Conservation (phyloP, 78 protist genomes). For the Pigoraptor vietnamica region DNA sequence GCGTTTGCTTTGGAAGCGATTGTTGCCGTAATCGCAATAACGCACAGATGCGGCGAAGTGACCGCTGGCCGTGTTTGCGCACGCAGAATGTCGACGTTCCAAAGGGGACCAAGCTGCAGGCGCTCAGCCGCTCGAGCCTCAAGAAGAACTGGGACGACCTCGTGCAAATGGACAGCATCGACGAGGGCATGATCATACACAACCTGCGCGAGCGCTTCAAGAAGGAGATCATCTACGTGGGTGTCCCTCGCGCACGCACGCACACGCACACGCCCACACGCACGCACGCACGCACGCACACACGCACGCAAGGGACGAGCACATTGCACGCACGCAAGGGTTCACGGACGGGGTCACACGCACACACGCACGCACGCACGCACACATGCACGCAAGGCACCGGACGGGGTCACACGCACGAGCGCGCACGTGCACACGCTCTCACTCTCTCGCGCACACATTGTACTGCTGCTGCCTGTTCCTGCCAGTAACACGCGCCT, state of each 20-base stretch:
- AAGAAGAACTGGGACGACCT: neutral
- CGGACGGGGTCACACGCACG: no score
- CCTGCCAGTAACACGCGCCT: no score
- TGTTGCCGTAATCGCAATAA: neutral
- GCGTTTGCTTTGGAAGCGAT: no score
- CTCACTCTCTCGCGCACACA: no score
- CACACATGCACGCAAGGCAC: neutral
- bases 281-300: no score
- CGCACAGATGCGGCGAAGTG: neutral
- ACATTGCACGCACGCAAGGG: neutral
- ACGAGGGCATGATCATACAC: neutral
- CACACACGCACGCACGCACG: neutral
- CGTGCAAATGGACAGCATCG: neutral
- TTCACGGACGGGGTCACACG: no score
- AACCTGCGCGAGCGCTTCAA: neutral
- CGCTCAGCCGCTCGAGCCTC: neutral
- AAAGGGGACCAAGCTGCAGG: neutral
- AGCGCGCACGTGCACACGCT: no score
- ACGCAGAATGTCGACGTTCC: neutral
- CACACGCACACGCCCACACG: neutral
- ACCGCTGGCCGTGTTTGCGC: neutral
- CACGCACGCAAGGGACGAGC: no score
- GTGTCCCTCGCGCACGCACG: neutral
- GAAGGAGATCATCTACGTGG: slow-evolving; percentile 9
- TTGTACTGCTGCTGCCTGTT: no score